Evolutionary conservation across 2,329 filamentous ascomycete genomes (phyloP).

Genomic region (Aspergillus glaucus): DNA sequence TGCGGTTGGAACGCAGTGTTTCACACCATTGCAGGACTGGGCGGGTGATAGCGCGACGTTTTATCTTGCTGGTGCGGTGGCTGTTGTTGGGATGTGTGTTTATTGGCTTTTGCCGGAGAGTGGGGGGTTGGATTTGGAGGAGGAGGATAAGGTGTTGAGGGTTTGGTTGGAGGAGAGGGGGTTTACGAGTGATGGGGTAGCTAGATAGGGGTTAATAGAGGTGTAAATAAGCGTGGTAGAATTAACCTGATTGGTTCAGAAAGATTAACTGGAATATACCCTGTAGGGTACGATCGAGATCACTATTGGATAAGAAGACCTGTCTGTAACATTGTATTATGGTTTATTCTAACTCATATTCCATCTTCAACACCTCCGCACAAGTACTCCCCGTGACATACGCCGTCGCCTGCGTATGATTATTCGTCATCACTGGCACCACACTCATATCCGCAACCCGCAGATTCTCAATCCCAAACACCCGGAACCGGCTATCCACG

Average conservation of each 20-base stretch:
- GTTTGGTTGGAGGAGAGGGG: slow-evolving; percentile 18
- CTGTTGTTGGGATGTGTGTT: slow-evolving; percentile 21
- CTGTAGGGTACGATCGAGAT: no score
- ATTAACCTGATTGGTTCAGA: no score
- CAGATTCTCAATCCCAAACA: slow-evolving; percentile 33
- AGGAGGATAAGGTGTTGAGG: slow-evolving; percentile 21
- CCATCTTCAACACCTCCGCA: slow-evolving; percentile 45
- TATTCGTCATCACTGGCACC: slow-evolving; percentile 37
- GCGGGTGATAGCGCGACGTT: slow-evolving; percentile 27
- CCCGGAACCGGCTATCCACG: slow-evolving; percentile 42
- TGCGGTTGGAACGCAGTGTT: slow-evolving; percentile 29
- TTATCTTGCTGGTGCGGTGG: slow-evolving; percentile 24
- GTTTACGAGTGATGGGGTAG: slow-evolving; percentile 7
- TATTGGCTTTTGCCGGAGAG: slow-evolving; percentile 29
- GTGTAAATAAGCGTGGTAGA: neutral
- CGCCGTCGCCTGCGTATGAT: slow-evolving; percentile 49
- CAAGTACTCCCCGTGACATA: slow-evolving; percentile 50
- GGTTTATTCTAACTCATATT: slow-evolving; percentile 35
- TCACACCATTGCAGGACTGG: slow-evolving; percentile 24
- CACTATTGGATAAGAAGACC: no score
- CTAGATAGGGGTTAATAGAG: neutral
- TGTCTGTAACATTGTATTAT: neutral
- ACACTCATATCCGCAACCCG: slow-evolving; percentile 42
- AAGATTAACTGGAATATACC: no score
- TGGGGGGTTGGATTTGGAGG: slow-evolving; percentile 19